A percentile compares a stretch with the other conserved stretches of the same genome.
phyloP scores from a whole-genome alignment of 1,284 basidiomycete genomes.

The Abortiporus biennis region DNA sequence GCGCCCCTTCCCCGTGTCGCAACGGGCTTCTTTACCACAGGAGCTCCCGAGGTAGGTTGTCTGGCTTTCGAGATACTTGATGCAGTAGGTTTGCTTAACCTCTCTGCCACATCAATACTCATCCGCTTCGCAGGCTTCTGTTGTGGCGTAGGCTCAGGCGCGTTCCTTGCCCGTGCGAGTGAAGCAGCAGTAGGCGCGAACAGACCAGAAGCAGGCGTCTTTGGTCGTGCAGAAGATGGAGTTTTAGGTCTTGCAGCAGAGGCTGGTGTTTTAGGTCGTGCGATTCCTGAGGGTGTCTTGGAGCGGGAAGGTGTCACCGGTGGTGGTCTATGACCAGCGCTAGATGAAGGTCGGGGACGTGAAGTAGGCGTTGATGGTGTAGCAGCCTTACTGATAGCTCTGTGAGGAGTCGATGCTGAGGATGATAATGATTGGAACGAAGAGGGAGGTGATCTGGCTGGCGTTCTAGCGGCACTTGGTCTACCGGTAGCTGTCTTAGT shows the following conservation, averaged over 20 bases:
- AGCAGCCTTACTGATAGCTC: constrained; percentile 6
- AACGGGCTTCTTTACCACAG: constrained; percentile 9
- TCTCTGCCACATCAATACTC: constrained; percentile 43
- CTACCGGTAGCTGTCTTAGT: constrained; percentile 12
- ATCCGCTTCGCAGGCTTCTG: constrained; percentile 44
- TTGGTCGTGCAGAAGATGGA: constrained; percentile 20
- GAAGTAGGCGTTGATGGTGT: constrained; percentile 19
- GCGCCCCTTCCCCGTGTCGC: constrained; percentile 11
- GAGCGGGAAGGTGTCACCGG: constrained; percentile 37
- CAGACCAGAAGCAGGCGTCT: constrained; percentile 35
- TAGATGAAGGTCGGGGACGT: constrained; percentile 22
- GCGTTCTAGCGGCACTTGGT: constrained; percentile 19
- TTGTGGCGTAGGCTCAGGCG: constrained; percentile 35
- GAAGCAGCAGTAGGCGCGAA: constrained; percentile 78
- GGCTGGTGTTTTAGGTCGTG: constrained; percentile 30
- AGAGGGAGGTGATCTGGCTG: constrained; percentile 22
- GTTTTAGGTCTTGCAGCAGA: constrained; percentile 27
- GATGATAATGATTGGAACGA: constrained; percentile 21
- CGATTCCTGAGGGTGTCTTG: constrained; percentile 35
- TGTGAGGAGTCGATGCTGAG: constrained; percentile 14
- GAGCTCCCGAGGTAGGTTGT: constrained; percentile 9
- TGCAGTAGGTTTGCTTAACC: constrained; percentile 71
- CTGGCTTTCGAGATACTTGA: constrained; percentile 55
- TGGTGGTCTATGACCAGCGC: too few relatives aligned
- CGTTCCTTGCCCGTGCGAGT: constrained; percentile 56